Evolutionary conservation across 306 rosid genomes (phyloP).

Genomic region (Neltuma alba): DNA sequence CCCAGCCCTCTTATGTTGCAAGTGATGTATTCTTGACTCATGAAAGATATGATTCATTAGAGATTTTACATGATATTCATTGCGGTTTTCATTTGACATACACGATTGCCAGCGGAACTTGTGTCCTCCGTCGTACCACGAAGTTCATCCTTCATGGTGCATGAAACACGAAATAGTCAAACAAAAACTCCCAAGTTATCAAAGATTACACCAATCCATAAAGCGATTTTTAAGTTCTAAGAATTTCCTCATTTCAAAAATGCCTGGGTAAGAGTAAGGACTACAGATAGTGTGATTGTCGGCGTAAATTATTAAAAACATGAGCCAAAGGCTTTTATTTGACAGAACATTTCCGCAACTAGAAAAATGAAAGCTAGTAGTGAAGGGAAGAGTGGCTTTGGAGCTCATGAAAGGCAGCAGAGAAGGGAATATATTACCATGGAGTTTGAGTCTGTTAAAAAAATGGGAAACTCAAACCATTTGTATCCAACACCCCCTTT

Average conservation of each 20-base stretch:
- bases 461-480: constrained; percentile 31
- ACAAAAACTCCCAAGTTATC: neutral
- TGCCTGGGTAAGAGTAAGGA: neutral
- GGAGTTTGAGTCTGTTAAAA: constrained; percentile 14
- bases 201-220: neutral
- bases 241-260: neutral
- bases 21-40: too few relatives aligned
- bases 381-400: neutral
- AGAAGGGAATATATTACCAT: neutral
- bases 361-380: neutral
- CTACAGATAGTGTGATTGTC: neutral
- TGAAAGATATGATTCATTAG: too few relatives aligned
- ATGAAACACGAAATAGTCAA: neutral
- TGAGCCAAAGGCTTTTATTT: neutral
- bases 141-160: neutral
- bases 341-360: neutral
- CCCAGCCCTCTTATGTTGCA: too few relatives aligned
- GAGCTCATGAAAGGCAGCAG: neutral
- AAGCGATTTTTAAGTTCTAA: neutral
- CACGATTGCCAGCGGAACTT: too few relatives aligned
- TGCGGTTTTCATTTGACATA: too few relatives aligned
- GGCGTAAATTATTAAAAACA: neutral
- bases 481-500: constrained; percentile 37
- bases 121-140: neutral
- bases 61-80: too few relatives aligned